Base-by-base conservation (phyloP, 257 asterid species). In the Nicotiana tomentosiformis region DNA sequence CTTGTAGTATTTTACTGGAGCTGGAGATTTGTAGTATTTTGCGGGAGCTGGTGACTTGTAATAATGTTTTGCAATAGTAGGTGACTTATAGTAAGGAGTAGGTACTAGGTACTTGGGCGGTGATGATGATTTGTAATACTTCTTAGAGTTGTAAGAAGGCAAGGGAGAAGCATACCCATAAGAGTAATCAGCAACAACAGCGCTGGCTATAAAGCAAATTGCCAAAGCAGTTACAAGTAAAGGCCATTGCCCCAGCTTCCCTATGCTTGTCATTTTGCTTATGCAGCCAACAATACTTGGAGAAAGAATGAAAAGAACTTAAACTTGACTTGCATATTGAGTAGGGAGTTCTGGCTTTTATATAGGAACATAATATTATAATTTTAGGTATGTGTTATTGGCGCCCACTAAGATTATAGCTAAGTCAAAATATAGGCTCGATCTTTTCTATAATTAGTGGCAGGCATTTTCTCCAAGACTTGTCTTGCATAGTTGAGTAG, bases 101-200 rank as follows among this genome's bases (percentile, higher is more conserved):
- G 77, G 77, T 16, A 4, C 53, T 3, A 35, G 53, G 18, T 68
- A 68, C 16, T 68, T 35, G 55, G 77, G n/a, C 11, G 57, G 56
- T n/a, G 57, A 37, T 69, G 77, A 57, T 37, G 77, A 69, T 69
- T 69, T 69, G 77, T 69, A 69, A 32, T 69, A 69, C 77, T 39
- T 39, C 33, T 69, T 39, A 69, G 77, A 2, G 33, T 0, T 10
- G 77, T n/a, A 39, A 39, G 77, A n/a, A 39, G 57, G 77, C n/a
- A 57, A 37, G 8, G 5, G 57, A 69, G 77, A n/a, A 69, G 33
- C 20, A 69, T 69, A 39, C 2, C 55, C 77, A 69, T 69, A 69
- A 69, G 77, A 69, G 77, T 69, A 69, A 69, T 69, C 77, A 69
- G 77, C 77, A 69, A 69, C 32, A 10, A 69, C 77, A 69, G 77